Percentiles rank a stretch among this genome's conserved stretches.
These are phyloP conservation scores for Drechslerella stenobrocha DNA, from an alignment of 2,329 filamentous ascomycete species.

Conservation along the genomic window DNA sequence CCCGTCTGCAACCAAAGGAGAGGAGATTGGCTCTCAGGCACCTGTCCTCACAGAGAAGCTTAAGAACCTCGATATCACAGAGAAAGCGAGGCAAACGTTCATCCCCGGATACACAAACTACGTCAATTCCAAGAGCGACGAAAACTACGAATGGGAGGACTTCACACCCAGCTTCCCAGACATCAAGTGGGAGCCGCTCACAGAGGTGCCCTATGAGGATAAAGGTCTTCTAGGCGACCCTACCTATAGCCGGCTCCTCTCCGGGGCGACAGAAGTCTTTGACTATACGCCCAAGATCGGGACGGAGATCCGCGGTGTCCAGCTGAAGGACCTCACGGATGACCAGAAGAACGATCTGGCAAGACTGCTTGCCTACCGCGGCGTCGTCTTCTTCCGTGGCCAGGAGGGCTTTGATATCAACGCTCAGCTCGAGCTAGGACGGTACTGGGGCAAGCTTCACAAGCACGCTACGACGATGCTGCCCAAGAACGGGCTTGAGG, in stretches of 20 bases:
- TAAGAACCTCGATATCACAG: slow-evolving; percentile 22
- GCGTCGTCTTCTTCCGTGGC: slow-evolving; percentile 64
- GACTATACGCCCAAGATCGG: slow-evolving; percentile 64
- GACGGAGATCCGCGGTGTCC: slow-evolving; percentile 61
- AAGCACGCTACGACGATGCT: slow-evolving; percentile 63
- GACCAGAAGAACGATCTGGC: slow-evolving; percentile 63
- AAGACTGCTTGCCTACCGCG: slow-evolving; percentile 61
- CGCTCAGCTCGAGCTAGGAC: slow-evolving; percentile 61
- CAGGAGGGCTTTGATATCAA: slow-evolving; percentile 63
- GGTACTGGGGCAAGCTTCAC: slow-evolving; percentile 62
- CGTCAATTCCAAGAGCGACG: slow-evolving; percentile 43
- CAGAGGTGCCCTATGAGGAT: slow-evolving; percentile 60
- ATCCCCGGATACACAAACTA: slow-evolving; percentile 41
- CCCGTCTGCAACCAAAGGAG: slow-evolving; percentile 29
- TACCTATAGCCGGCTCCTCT: slow-evolving; percentile 61
- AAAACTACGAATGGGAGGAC: slow-evolving; percentile 61
- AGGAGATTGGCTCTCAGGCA: slow-evolving; percentile 12
- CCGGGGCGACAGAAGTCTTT: slow-evolving; percentile 61
- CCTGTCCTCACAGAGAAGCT: slow-evolving; percentile 21
- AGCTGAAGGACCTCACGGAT: slow-evolving; percentile 60
- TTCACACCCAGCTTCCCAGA: slow-evolving; percentile 62
- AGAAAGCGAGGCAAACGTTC: slow-evolving; percentile 41
- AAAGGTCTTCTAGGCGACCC: slow-evolving; percentile 62
- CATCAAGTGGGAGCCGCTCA: slow-evolving; percentile 60
- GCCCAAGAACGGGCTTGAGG: slow-evolving; percentile 61